These are phyloP conservation scores for Epichloe coenophiala DNA, from an alignment of 2,329 filamentous ascomycete genomes.

Conservation along the genomic window DNA sequence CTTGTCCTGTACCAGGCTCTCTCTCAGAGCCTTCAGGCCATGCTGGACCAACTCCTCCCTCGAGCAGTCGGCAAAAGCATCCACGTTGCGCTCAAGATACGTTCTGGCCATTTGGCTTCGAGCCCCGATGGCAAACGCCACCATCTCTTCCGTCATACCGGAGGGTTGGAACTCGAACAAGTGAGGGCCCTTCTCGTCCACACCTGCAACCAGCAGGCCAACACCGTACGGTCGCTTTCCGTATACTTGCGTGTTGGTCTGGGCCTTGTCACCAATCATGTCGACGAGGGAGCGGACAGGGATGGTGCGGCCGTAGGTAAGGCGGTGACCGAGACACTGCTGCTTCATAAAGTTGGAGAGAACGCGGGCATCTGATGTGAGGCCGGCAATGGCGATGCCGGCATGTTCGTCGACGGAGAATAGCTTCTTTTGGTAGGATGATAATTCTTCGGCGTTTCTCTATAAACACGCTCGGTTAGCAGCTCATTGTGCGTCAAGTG, in stretches of 20 bases:
- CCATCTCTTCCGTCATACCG: constrained; percentile 94
- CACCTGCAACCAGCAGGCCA: constrained; percentile 79
- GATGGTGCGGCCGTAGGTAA: constrained; percentile 91
- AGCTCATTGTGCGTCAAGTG: background rate
- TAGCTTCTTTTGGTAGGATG: constrained; percentile 99
- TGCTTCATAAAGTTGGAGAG: constrained; percentile 99
- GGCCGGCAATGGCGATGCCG: constrained; percentile 87
- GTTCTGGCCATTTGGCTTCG: constrained; percentile 95
- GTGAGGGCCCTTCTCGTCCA: constrained; percentile 88
- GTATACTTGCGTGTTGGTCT: constrained; percentile 96
- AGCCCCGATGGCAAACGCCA: constrained; percentile 89
- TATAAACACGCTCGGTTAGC: constrained; percentile 21
- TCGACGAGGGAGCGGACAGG: constrained; percentile 78
- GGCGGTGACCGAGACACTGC: constrained; percentile 87
- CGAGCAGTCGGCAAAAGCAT: constrained; percentile 61
- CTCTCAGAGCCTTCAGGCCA: constrained; percentile 81
- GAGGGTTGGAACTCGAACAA: constrained; percentile 97
- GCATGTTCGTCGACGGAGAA: constrained; percentile 93
- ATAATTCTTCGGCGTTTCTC: constrained; percentile 98
- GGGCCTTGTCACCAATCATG: constrained; percentile 90
- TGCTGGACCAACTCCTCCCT: constrained; percentile 84
- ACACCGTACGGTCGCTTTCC: constrained; percentile 94
- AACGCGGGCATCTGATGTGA: constrained; percentile 94
- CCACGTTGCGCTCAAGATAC: constrained; percentile 86
- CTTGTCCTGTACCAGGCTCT: constrained; percentile 92